Evolutionary conservation across 768 basidiomycete genomes (phyloP), one percentile per base, ranked within the genome.

Genomic region (Podaxis mareebaensis): DNA sequence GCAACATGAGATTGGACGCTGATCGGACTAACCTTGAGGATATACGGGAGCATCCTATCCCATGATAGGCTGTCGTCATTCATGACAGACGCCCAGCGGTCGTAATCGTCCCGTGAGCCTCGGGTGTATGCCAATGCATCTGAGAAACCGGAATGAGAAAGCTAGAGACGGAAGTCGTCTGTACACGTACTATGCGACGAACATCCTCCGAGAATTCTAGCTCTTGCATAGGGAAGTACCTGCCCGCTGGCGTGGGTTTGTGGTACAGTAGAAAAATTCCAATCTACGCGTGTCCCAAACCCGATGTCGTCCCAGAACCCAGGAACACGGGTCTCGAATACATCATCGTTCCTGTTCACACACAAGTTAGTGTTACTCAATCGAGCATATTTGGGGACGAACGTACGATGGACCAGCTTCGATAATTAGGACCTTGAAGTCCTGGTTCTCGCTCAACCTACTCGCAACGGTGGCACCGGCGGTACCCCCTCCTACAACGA

Each of bases 201-300:
- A 30, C 65, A 67, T 22, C 75, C 76, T 7, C 76, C 76, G 1
- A 77, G 61, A 30, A 73, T 59, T 46, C 65, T 63, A 0, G 74
- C 76, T 8, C 74, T 60, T 4, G 71, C 54, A 52, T 70, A 72
- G 8, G 62, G 8, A 4, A 73, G 59, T 3, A 61, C 65, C 26
- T 71, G 65, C 30, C 67, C 65, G 48, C 70, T 68, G 4, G 75
- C 57, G 11, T 62, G 69, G 6, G 46, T 13, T 53, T 72, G 75
- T 60, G 65, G 60, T 6, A 51, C 48, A 10, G 67, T 66, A 10
- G 68, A 69, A 38, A 61, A 72, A 38, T 68, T 69, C 72, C 72
- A 72, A 46, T 67, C 58, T 22, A 66, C 54, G 3, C 20, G 22
- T 3, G 57, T 46, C 4, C 22, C 38, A 20, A 46, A 46, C 12